These are phyloP conservation scores for Lasiodiplodia sp. DNA, from an alignment of 2,329 filamentous ascomycete genomes.

Conservation along the genomic window DNA sequence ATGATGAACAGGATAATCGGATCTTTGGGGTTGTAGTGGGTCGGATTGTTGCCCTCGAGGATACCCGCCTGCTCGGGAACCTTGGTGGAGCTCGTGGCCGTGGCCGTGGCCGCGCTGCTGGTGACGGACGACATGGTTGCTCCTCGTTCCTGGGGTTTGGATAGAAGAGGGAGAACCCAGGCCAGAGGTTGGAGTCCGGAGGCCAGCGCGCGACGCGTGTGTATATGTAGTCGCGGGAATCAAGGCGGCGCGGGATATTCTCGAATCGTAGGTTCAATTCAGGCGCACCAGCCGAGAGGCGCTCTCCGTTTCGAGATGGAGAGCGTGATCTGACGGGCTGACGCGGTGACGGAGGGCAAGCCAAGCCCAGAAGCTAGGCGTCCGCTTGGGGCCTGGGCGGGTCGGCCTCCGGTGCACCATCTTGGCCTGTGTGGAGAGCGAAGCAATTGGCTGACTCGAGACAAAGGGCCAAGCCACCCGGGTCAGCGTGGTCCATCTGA, in stretches of 20 bases:
- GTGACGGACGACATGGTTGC: slow-evolving; percentile 27
- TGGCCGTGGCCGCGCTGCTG: slow-evolving; percentile 20
- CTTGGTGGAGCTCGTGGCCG: slow-evolving; percentile 35
- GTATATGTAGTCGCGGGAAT: neutral
- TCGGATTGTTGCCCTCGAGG: slow-evolving; percentile 73
- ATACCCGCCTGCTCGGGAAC: slow-evolving; percentile 70
- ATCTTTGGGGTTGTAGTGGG: slow-evolving; percentile 72
- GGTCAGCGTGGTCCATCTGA: slow-evolving; percentile 18
- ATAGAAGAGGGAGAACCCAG: neutral
- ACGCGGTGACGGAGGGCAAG: slow-evolving; percentile 23
- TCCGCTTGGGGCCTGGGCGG: slow-evolving; percentile 17
- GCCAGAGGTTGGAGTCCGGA: neutral
- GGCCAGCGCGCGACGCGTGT: neutral
- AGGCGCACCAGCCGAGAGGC: slow-evolving; percentile 17
- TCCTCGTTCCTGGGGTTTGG: neutral
- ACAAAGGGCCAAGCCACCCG: slow-evolving; percentile 26
- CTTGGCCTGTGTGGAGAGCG: slow-evolving; percentile 1
- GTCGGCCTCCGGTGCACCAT: neutral
- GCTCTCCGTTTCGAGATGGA: neutral
- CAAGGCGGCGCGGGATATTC: neutral
- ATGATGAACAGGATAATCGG: slow-evolving; percentile 81
- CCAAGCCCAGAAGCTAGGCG: slow-evolving; percentile 16
- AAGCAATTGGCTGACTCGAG: slow-evolving; percentile 16
- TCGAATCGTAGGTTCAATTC: neutral
- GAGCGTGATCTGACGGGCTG: slow-evolving; percentile 25